phyloP scores from a whole-genome alignment of 192 early-diverging fungal species.

The Nowakowskiella sp. region DNA sequence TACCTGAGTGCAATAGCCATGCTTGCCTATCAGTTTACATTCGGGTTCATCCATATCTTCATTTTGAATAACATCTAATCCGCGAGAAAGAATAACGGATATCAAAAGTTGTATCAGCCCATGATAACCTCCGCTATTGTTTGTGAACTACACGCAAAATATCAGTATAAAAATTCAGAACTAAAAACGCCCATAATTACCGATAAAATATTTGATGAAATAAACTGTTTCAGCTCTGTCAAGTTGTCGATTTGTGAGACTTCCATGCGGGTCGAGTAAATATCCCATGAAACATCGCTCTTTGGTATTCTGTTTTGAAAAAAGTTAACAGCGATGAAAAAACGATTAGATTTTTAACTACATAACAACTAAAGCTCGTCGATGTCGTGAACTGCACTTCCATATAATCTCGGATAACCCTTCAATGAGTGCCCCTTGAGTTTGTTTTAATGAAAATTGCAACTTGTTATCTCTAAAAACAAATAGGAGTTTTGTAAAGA shows the following conservation, averaged over 20 bases:
- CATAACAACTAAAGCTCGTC: constrained; percentile 23
- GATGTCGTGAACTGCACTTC: constrained; percentile 20
- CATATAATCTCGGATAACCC: constrained; percentile 38
- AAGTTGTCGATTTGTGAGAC: too few species aligned
- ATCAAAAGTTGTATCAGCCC: constrained; percentile 39
- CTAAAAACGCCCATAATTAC: too few species aligned
- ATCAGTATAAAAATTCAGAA: too few species aligned
- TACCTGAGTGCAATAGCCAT: constrained; percentile 50
- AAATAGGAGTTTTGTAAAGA: neutral
- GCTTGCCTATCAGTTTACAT: constrained; percentile 33
- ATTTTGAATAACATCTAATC: constrained; percentile 21
- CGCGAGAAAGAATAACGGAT: constrained; percentile 37
- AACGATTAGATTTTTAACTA: too few species aligned
- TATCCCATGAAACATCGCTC: too few species aligned
- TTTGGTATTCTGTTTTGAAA: too few species aligned
- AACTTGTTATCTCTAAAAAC: constrained; percentile 13
- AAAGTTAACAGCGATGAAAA: too few species aligned
- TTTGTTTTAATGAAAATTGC: constrained; percentile 8
- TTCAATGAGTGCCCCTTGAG: constrained; percentile 24
- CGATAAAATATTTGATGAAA: too few species aligned
- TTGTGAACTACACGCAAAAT: constrained; percentile 14
- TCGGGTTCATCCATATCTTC: constrained; percentile 42
- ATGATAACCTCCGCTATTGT: constrained; percentile 14
- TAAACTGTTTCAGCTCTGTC: too few species aligned
- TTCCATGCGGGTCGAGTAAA: too few species aligned